phyloP scores from a whole-genome alignment of 176 grass and related monocot genomes.

The Cenchrus fungigraminus region DNA sequence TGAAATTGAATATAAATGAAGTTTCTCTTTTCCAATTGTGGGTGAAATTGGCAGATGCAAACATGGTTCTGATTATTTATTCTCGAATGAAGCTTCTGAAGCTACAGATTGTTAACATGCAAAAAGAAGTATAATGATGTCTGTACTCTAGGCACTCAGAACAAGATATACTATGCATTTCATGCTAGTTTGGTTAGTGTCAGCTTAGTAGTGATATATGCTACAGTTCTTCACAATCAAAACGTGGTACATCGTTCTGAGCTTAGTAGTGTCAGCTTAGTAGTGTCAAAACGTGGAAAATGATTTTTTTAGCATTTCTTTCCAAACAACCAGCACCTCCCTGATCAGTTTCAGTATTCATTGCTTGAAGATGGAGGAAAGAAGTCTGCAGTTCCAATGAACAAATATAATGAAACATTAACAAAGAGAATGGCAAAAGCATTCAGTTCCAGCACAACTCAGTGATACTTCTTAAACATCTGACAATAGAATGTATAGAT shows the following conservation, averaged over 20 bases:
- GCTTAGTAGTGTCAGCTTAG: background rate
- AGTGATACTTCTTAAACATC: too few relatives aligned
- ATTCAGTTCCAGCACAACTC: too few relatives aligned
- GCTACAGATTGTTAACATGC: too few relatives aligned
- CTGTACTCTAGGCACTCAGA: too few relatives aligned
- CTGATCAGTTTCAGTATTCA: slow-evolving; percentile 89
- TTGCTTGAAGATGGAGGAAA: slow-evolving; percentile 50
- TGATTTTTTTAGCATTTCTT: background rate
- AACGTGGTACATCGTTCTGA: background rate
- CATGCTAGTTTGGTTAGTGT: background rate
- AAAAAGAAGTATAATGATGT: background rate
- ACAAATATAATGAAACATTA: slow-evolving; percentile 44
- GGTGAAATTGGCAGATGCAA: too few relatives aligned
- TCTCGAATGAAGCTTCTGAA: too few relatives aligned
- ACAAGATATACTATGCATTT: background rate
- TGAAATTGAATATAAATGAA: too few relatives aligned
- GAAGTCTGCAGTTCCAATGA: slow-evolving; percentile 13
- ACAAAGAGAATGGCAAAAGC: too few relatives aligned
- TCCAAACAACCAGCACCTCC: background rate
- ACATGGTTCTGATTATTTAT: too few relatives aligned
- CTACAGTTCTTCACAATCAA: background rate
- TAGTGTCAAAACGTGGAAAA: background rate
- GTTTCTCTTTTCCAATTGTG: too few relatives aligned
- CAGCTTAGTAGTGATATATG: background rate
- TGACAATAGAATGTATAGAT: too few relatives aligned